A percentile compares a stretch with the other conserved stretches of the same genome.
Conservation (phyloP, 179 eudicot genomes). For the Dionaea muscipula region DNA sequence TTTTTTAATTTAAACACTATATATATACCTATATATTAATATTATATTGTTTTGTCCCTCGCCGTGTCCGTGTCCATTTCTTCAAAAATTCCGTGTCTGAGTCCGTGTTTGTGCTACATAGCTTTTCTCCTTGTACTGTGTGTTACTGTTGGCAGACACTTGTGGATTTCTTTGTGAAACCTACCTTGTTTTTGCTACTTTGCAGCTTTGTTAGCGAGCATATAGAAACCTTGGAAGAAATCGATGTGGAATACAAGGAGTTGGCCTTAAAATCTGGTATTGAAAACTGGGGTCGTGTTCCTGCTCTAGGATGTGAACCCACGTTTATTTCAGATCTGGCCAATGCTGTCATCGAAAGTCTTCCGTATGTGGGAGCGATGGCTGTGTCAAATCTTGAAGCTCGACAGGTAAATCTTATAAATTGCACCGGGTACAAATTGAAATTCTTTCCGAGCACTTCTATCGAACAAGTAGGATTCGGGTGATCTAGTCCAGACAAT, state of each 20-base stretch:
- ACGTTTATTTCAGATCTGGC: constrained; percentile 83
- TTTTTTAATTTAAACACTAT: too few species aligned
- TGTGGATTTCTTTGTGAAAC: background rate
- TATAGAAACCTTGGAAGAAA: constrained; percentile 93
- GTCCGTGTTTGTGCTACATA: too few species aligned
- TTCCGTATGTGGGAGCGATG: constrained; percentile 98
- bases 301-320: constrained; percentile 91
- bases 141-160: background rate
- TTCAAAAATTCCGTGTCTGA: too few species aligned
- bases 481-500: too few species aligned
- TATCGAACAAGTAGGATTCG: too few species aligned
- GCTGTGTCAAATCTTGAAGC: constrained; percentile 97
- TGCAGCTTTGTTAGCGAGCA: constrained; percentile 96
- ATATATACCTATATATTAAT: too few species aligned
- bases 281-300: constrained; percentile 93
- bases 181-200: background rate
- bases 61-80: too few species aligned
- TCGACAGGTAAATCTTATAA: constrained; percentile 93
- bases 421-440: too few species aligned
- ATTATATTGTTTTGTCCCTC: too few species aligned
- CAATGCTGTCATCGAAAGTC: constrained; percentile 96
- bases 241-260: constrained; percentile 94
- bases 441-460: too few species aligned
- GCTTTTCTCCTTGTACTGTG: background rate
- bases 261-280: constrained; percentile 84